Evolutionary conservation across 2,329 filamentous ascomycete species (phyloP), one percentile per base, ranked within the genome.

Genomic region (Polytolypa hystricis): DNA sequence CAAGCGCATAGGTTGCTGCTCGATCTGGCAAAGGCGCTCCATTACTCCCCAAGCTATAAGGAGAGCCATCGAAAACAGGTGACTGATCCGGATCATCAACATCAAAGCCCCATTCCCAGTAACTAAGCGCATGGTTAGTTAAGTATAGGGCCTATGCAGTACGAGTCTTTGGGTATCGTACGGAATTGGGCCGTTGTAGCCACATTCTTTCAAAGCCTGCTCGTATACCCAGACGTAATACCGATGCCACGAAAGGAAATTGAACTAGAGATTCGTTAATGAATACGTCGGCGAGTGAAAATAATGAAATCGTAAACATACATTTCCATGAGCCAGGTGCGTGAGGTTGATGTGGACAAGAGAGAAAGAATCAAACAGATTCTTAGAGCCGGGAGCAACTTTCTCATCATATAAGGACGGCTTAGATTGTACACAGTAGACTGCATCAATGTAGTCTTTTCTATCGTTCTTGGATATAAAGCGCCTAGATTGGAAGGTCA

Each of bases 221-320:
- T 65, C 63, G 38, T 58, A 62, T 9, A 54, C 45, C 21, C 42
- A 50, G 23, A 56, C 42, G 41, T 57, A 60, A 33, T 57, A 58
- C 19, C 61, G 54, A 39, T 64, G 62, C 57, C 59, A 61, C 20
- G 52, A 44, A 21, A 63, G 48, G 28, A 50, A 48, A 15, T 33
- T 30, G 16, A 29, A 25, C 28, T 39, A 14, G 9, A 25, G n/a
- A n/a, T n/a, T n/a, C n/a, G n/a, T n/a, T n/a, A n/a, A n/a, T 21
- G 10, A 12, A 7, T 11, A 17, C 11, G 10, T 4, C 12, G 3
- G 6, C n/a, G 16, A 28, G 16, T n/a, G n/a, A n/a, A n/a, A n/a
- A n/a, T n/a, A n/a, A n/a, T n/a, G 9, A 14, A 6, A 17, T 14
- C 10, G 30, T 18, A 17, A n/a, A 32, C 38, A 20, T 39, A 45